Conservation (phyloP, 345 rosid species). For the Gossypium anomalum region DNA sequence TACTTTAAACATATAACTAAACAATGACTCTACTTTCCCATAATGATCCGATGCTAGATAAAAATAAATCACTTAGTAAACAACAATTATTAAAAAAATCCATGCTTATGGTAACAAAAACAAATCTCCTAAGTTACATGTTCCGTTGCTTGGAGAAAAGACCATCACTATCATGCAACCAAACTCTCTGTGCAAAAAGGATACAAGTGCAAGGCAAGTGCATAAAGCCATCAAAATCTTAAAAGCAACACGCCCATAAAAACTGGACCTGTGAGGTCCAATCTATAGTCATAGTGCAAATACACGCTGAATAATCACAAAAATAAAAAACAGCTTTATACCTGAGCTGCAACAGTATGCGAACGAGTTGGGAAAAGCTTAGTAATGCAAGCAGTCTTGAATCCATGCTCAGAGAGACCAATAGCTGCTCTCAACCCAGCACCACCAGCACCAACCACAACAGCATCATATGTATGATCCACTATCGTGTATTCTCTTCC, state of each 20-base stretch:
- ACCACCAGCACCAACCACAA: slow-evolving; percentile 98
- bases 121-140: too few species aligned
- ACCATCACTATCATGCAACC: background rate
- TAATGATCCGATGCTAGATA: background rate
- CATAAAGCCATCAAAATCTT: background rate
- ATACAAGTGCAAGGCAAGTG: background rate
- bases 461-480: slow-evolving; percentile 94
- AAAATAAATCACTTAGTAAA: background rate
- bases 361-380: slow-evolving; percentile 97
- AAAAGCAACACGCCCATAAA: background rate
- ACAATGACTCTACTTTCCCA: background rate
- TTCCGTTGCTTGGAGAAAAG: background rate
- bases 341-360: slow-evolving; percentile 99
- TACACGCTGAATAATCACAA: background rate
- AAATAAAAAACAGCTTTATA: slow-evolving; percentile 8
- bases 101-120: too few species aligned
- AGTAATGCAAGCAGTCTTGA: slow-evolving; percentile 96
- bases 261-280: background rate
- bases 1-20: background rate
- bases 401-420: slow-evolving; percentile 98
- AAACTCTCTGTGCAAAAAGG: background rate
- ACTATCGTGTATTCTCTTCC: slow-evolving; percentile 59
- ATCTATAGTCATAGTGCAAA: background rate
- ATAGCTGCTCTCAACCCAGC: slow-evolving; percentile 96
- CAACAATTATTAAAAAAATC: background rate